Conservation (phyloP, 2,329 filamentous ascomycete species). For the Exophiala alcalophila region DNA sequence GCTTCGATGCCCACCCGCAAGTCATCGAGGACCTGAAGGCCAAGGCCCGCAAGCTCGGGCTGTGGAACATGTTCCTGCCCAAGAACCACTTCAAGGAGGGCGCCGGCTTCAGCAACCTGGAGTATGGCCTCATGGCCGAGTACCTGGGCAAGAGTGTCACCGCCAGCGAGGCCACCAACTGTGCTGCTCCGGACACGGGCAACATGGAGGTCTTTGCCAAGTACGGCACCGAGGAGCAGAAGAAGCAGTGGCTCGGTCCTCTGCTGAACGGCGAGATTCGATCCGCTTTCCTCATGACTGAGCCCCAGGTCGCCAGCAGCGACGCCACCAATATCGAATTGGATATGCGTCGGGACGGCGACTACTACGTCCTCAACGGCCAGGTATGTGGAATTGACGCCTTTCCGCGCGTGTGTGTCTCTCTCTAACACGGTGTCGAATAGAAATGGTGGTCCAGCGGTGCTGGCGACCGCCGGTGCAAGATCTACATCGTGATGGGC, state of each 20-base stretch:
- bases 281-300: conserved; percentile 91
- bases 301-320: conserved; percentile 80
- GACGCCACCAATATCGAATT: conserved; percentile 93
- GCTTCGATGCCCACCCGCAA: conserved; percentile 76
- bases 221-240: conserved; percentile 71
- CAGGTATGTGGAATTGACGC: conserved; percentile 19
- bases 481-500: conserved; percentile 95
- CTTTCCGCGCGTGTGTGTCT: not conserved
- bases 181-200: conserved; percentile 84
- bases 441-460: conserved; percentile 99
- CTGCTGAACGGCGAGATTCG: conserved; percentile 81
- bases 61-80: conserved; percentile 99
- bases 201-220: conserved; percentile 96
- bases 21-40: conserved; percentile 87
- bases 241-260: conserved; percentile 76
- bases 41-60: conserved; percentile 74
- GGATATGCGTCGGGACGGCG: conserved; percentile 75
- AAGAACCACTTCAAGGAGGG: conserved; percentile 94
- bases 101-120: conserved; percentile 79
- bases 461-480: conserved; percentile 86
- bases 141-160: conserved; percentile 80
- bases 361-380: conserved; percentile 88
- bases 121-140: conserved; percentile 98
- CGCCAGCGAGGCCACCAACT: conserved; percentile 86
- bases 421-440: not conserved